These are phyloP conservation scores for Citrus australasica DNA, from an alignment of 345 rosid species.

Conservation along the genomic window DNA sequence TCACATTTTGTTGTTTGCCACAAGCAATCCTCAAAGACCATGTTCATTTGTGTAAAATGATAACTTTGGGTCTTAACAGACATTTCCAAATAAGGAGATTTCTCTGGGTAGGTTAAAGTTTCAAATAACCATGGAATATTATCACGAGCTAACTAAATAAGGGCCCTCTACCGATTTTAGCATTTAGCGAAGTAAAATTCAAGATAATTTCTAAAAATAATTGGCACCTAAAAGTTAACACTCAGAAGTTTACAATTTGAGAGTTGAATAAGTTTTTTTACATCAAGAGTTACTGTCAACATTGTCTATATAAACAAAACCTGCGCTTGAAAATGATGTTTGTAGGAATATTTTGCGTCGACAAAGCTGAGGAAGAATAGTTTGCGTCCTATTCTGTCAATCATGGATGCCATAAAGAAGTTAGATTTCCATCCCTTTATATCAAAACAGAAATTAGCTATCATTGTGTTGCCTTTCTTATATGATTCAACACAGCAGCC, in stretches of 20 bases:
- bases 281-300: neutral
- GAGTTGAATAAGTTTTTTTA: neutral
- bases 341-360: too few relatives aligned
- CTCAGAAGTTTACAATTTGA: too few relatives aligned
- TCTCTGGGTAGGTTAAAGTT: neutral
- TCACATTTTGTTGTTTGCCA: neutral
- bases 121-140: too few relatives aligned
- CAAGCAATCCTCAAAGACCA: neutral
- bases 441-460: too few relatives aligned
- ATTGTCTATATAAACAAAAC: too few relatives aligned
- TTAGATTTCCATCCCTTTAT: too few relatives aligned
- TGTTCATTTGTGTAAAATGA: neutral
- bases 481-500: too few relatives aligned
- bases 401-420: too few relatives aligned
- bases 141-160: neutral
- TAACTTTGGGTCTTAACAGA: neutral
- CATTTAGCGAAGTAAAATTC: neutral
- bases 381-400: too few relatives aligned
- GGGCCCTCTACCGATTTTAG: neutral
- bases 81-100: neutral
- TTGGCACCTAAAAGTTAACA: neutral
- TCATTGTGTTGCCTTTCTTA: too few relatives aligned
- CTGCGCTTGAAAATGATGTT: too few relatives aligned
- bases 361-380: too few relatives aligned
- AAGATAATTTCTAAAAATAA: neutral